These are phyloP conservation scores for Inga leiocalycina DNA, from an alignment of 306 rosid genomes.

Conservation along the genomic window DNA sequence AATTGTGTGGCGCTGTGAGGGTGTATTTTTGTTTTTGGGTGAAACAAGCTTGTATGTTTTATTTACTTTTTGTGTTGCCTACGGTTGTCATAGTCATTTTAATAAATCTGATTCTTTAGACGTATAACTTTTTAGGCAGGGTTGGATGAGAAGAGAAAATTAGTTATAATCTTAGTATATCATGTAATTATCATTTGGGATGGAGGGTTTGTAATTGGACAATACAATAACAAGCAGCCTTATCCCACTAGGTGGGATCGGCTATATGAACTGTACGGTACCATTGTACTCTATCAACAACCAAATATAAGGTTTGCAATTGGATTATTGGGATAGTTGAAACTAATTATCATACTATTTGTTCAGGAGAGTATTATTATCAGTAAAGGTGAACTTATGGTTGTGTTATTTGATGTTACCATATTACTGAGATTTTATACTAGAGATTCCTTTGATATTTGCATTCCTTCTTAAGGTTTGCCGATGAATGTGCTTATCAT, in stretches of 20 bases:
- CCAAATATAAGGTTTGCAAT: neutral
- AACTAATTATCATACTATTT: neutral
- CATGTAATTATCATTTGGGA: neutral
- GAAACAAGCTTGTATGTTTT: neutral
- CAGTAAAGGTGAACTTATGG: neutral
- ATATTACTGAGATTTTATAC: neutral
- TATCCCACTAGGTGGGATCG: too few relatives aligned
- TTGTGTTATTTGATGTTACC: neutral
- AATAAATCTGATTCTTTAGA: neutral
- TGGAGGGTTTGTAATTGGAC: neutral
- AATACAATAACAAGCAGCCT: neutral
- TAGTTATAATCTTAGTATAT: neutral
- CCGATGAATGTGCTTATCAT: neutral
- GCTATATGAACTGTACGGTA: too few relatives aligned
- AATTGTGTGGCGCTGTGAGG: neutral
- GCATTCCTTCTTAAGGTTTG: neutral
- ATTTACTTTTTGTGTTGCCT: neutral
- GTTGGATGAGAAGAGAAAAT: neutral
- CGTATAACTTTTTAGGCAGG: constrained; percentile 2
- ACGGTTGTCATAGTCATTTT: neutral
- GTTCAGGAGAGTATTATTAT: neutral
- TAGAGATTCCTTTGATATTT: neutral
- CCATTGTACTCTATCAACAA: too few relatives aligned
- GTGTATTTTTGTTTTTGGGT: neutral
- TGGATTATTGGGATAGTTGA: neutral